Evolutionary conservation across 768 basidiomycete genomes (phyloP).

Genomic region (Myochromella boudieri): DNA sequence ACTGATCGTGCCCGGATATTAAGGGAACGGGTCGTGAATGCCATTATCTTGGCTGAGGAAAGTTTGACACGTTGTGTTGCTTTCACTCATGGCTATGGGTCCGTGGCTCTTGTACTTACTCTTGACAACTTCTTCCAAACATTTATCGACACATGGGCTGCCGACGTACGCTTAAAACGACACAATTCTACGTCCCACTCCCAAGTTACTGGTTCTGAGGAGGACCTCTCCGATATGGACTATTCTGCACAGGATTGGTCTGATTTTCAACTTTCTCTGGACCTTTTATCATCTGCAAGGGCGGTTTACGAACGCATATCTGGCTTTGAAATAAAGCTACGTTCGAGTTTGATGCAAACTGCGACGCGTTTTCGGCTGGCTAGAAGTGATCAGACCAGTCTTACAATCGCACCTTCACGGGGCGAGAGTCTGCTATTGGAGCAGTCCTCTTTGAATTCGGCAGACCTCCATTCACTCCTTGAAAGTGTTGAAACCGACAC

Average conservation of each 20-base stretch:
- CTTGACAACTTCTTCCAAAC: slow-evolving; percentile 69
- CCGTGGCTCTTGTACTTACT: slow-evolving; percentile 68
- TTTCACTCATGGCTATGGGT: slow-evolving; percentile 91
- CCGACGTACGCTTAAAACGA: slow-evolving; percentile 43
- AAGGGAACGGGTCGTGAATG: slow-evolving; percentile 72
- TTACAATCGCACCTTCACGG: slow-evolving; percentile 56
- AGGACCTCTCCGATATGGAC: slow-evolving; percentile 78
- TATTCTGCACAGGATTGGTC: slow-evolving; percentile 91
- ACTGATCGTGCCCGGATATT: slow-evolving; percentile 62
- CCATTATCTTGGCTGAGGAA: slow-evolving; percentile 79
- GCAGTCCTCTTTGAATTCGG: slow-evolving; percentile 83
- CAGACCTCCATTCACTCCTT: slow-evolving; percentile 66
- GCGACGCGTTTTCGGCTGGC: slow-evolving; percentile 59
- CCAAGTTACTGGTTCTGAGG: slow-evolving; percentile 36
- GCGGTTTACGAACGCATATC: slow-evolving; percentile 66
- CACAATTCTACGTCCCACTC: slow-evolving; percentile 26
- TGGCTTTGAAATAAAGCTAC: slow-evolving; percentile 71
- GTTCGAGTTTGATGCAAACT: slow-evolving; percentile 55
- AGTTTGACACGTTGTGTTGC: slow-evolving; percentile 69
- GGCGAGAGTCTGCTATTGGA: slow-evolving; percentile 76
- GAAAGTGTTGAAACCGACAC: slow-evolving; percentile 48
- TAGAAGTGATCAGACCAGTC: slow-evolving; percentile 50
- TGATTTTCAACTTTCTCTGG: slow-evolving; percentile 78
- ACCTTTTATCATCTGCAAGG: slow-evolving; percentile 80
- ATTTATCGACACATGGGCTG: slow-evolving; percentile 69